phyloP scores from a whole-genome alignment of 441 rosid genomes.

The Brassica hybrid region DNA sequence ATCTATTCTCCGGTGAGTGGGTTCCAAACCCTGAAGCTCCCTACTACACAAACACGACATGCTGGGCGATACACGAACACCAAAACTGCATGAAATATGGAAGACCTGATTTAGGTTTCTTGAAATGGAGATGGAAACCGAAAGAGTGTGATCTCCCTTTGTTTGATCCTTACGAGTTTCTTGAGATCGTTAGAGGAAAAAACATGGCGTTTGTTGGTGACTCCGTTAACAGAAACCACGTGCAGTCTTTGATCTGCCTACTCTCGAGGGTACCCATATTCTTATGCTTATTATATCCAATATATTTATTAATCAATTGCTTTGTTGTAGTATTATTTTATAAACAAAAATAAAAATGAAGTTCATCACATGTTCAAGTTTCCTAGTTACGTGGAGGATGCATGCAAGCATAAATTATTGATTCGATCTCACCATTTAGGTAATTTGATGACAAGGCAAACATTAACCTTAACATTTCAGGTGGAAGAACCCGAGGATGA shows the following conservation, averaged over 20 bases:
- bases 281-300: not conserved
- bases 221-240: slow-evolving; percentile 68
- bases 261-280: slow-evolving; percentile 57
- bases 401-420: not conserved
- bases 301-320: not conserved
- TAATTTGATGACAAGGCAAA: not conserved
- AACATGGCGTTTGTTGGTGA: slow-evolving; percentile 67
- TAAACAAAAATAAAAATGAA: too few relatives aligned
- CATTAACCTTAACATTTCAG: slow-evolving; percentile 39
- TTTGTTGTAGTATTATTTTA: not conserved
- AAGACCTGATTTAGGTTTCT: slow-evolving; percentile 57
- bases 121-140: slow-evolving; percentile 75
- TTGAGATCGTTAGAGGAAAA: slow-evolving; percentile 58
- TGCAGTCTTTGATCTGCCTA: slow-evolving; percentile 70
- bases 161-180: slow-evolving; percentile 61
- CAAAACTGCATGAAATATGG: slow-evolving; percentile 73
- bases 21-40: slow-evolving; percentile 54
- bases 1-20: slow-evolving; percentile 70
- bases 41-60: slow-evolving; percentile 64
- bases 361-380: too few relatives aligned
- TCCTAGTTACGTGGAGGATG: too few relatives aligned
- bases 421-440: not conserved
- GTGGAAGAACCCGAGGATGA: slow-evolving; percentile 62
- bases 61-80: slow-evolving; percentile 66
- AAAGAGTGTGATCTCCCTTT: slow-evolving; percentile 62